A percentile compares a stretch with the other conserved stretches of the same genome.
phyloP scores from a whole-genome alignment of 1,284 basidiomycete genomes.

The Tranzscheliella williamsii region DNA sequence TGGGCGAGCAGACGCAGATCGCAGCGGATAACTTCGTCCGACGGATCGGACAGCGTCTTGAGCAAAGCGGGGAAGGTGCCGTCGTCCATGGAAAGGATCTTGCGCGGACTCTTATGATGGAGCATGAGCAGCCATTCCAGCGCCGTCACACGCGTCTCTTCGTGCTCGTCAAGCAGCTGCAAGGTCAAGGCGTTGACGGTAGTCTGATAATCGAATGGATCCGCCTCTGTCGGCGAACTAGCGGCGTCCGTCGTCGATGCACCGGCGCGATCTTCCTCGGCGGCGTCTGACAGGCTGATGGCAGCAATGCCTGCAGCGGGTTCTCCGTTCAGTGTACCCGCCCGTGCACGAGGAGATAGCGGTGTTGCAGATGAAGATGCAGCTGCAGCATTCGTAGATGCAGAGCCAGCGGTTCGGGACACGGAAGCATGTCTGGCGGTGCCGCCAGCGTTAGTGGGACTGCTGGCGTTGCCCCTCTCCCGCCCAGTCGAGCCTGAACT shows the following conservation, averaged over 20 bases:
- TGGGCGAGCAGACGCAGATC: constrained; percentile 94
- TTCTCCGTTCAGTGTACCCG: constrained; percentile 14
- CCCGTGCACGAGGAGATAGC: constrained; percentile 10
- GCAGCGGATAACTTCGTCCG: constrained; percentile 95
- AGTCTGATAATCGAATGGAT: constrained; percentile 85
- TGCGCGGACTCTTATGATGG: constrained; percentile 93
- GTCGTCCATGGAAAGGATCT: constrained; percentile 95
- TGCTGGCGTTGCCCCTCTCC: constrained; percentile 13
- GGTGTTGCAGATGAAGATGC: constrained; percentile 1
- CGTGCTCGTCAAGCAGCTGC: constrained; percentile 93
- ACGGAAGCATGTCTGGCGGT: constrained; percentile 7
- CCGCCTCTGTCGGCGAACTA: constrained; percentile 59
- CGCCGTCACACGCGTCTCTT: constrained; percentile 91
- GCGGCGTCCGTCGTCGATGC: constrained; percentile 3
- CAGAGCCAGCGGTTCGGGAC: constrained; percentile 3
- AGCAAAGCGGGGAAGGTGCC: constrained; percentile 92
- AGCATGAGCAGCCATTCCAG: constrained; percentile 98
- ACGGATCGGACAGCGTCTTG: constrained; percentile 93
- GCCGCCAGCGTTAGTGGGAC: constrained; percentile 9
- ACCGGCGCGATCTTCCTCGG: constrained; percentile 4
- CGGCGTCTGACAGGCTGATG: constrained; percentile 6
- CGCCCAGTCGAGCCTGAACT: neutral
- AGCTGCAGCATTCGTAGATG: neutral
- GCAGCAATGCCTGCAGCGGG: constrained; percentile 6
- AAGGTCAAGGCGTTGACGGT: constrained; percentile 90